Base-by-base conservation (phyloP, 306 rosid species). In the Carpinus viminea region DNA sequence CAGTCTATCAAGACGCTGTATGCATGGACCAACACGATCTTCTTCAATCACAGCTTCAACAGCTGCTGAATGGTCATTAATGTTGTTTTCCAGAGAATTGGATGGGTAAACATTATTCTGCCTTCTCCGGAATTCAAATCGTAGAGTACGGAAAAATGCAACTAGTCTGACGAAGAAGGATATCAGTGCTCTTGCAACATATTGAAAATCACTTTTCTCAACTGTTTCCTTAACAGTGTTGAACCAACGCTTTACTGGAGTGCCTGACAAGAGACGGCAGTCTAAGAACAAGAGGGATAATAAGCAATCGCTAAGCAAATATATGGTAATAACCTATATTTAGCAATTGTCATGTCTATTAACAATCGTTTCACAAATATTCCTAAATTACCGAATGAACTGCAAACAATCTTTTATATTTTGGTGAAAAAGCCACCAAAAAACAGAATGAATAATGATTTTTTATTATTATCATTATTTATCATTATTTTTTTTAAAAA, bases 1-100 rank as follows among this genome's bases (percentile, higher is more conserved):
- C 62, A 95, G 87, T 83, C 81, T 88, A 85, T 91, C 89, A 73
- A 95, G 92, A 80, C 98, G 98, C 74, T 87, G 84, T 80, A 84
- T 83, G 75, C 93, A 95, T 7, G 95, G 96, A 78, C 76, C 87
- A 70, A 88, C 80, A 13, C 65, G 41, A 64, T 95, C 96, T 73
- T 85, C 89, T 86, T 87, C 92, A 57, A 77, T 79, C 59, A 56
- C 80, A 70, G 78, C 74, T 89, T 86, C 91, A 28, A 61, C 90
- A 75, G 87, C 82, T 66, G 81, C 82, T 73, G 90, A 76, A 54
- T 77, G 88, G 79, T 76, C 75, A 64, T 75, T 81, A 2, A 84
- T 46, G 72, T 54, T 76, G 78, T 38, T 84, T 79, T 80, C 91
- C n/a, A 54, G 47, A 51, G 81, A 62, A 76, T 70, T 75, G 52